A percentile compares a stretch with the other conserved stretches of the same genome.
These are phyloP conservation scores for Corylus heterophylla DNA, from an alignment of 306 rosid genomes.

Conservation along the genomic window DNA sequence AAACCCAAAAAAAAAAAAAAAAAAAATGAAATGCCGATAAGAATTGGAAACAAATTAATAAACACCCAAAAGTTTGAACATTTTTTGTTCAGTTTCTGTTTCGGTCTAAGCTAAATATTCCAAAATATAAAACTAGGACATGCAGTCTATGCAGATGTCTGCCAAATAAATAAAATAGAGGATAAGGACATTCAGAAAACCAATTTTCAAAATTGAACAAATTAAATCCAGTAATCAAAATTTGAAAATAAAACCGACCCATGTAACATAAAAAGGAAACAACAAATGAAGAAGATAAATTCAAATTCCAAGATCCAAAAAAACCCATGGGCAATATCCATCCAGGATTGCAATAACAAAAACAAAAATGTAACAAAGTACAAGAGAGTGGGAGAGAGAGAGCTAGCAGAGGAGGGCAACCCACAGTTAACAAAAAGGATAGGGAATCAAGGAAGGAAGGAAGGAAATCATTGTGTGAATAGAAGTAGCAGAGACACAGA, in stretches of 20 bases:
- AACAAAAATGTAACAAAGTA: constrained; percentile 2
- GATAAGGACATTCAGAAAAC: constrained; percentile 10
- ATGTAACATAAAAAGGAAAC: neutral
- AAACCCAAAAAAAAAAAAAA: too few relatives aligned
- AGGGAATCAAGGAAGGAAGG: neutral
- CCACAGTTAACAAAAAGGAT: neutral
- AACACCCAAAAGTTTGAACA: neutral
- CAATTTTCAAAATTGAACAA: constrained; percentile 15
- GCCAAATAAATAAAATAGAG: constrained; percentile 13
- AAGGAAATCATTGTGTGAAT: neutral
- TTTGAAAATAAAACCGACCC: constrained; percentile 18
- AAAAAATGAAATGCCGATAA: neutral
- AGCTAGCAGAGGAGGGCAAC: neutral
- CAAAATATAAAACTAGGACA: neutral
- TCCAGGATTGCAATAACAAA: constrained; percentile 1
- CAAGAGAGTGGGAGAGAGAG: constrained; percentile 7
- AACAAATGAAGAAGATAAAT: constrained; percentile 18
- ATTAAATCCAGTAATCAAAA: constrained; percentile 11
- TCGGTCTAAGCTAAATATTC: neutral
- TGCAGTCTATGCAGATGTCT: constrained; percentile 13
- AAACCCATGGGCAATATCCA: constrained; percentile 10
- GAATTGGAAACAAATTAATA: neutral
- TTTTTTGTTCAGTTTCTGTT: neutral
- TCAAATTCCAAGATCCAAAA: constrained; percentile 50
- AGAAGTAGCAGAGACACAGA: neutral